Evolutionary conservation across 2,329 filamentous ascomycete genomes (phyloP).

Genomic region (Alternaria incomplexa): DNA sequence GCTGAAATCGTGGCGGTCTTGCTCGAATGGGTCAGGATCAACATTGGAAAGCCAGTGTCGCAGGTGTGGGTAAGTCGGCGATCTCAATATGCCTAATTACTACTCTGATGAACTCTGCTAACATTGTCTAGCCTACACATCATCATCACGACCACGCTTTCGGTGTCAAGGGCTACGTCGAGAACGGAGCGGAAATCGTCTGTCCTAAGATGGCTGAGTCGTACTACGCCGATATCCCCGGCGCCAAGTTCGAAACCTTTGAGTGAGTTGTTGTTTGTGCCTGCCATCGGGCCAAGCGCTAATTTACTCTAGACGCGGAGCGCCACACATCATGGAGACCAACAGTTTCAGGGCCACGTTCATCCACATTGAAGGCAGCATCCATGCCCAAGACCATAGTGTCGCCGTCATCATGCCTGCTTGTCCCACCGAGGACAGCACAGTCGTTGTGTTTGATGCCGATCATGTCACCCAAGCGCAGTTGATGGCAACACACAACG

Average conservation of each 20-base stretch:
- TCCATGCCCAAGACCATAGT: not conserved
- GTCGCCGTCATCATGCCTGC: not conserved
- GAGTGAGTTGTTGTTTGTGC: not conserved
- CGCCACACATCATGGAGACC: not conserved
- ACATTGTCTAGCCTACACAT: not conserved
- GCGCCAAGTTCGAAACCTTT: not conserved
- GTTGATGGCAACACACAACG: not conserved
- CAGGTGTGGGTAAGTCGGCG: slow-evolving; percentile 1
- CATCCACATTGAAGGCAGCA: not conserved
- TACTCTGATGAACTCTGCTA: not conserved
- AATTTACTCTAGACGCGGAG: not conserved
- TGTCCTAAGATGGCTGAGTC: not conserved
- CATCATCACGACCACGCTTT: slow-evolving; percentile 1
- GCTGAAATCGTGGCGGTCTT: not conserved
- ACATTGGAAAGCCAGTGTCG: not conserved
- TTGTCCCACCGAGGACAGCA: not conserved
- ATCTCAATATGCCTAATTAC: not conserved
- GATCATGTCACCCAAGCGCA: not conserved
- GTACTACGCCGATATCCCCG: not conserved
- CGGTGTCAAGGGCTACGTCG: not conserved
- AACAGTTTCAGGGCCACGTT: not conserved
- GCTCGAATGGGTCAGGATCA: not conserved
- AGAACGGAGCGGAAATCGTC: not conserved
- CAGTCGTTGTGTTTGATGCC: not conserved
- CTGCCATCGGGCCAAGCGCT: not conserved